Base-by-base conservation (phyloP, 306 rosid genomes). In the Geum urbanum region DNA sequence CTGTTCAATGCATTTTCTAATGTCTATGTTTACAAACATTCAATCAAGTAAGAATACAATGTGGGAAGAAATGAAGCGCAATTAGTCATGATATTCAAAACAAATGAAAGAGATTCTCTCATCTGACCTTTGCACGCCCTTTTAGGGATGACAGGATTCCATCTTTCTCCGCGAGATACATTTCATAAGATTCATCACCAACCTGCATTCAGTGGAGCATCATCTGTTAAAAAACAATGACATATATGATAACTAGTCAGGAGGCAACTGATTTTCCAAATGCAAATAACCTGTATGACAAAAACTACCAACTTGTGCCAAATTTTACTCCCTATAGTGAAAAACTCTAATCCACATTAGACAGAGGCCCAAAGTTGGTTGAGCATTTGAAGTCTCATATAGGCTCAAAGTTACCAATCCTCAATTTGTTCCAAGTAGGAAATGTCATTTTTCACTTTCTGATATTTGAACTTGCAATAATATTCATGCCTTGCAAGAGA, bases 181-280 rank as follows among this genome's bases (percentile, higher is more conserved):
- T 81, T 45, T 90, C 91, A 32, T 83, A 92, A 54, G 96, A 89
- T 78, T 92, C 98, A 20, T 92, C 98, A 72, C 96, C 96, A 54
- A 82, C 91, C 98, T 92, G 90, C 85, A 74, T 19, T 49, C 16
- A 70, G 68, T 24, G 67, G 81, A 70, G 35, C 12, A 55, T 70
- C 54, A 24, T 55, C 44, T 16, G 18, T 56, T 56, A 18, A 27
- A 8, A 48, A 24, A 48, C n/a, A n/a, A 13, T 22, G 7, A 15
- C 47, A 20, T 6, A 63, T 5, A 24, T 65, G 41, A 45, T 2
- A 22, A 65, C 35, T 24, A 19, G 12, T 76, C 16, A 16, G 52
- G 9, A 20, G 63, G 16, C 24, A 73, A 53, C 9, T 10, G 32
- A 66, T 15, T 60, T 63, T 40, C 18, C 62, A 32, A n/a, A 62